Conservation (phyloP, 345 rosid species). For the Nasturtium officinale region DNA sequence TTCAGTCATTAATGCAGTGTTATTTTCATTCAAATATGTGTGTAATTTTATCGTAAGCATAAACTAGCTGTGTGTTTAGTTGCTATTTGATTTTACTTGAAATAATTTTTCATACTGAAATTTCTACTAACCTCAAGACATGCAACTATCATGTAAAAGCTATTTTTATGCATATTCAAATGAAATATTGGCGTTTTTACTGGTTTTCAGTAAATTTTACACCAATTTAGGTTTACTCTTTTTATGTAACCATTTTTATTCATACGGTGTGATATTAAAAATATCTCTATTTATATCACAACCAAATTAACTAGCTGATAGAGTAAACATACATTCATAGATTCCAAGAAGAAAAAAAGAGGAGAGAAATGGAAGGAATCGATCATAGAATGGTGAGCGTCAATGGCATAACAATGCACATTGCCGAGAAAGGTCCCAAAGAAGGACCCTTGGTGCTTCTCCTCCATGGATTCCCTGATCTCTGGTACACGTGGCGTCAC, state of each 20-base stretch:
- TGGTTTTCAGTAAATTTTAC: not conserved
- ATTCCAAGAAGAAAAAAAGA: not conserved
- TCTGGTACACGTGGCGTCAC: slow-evolving; percentile 91
- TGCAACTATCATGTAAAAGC: not conserved
- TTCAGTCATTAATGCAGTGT: not conserved
- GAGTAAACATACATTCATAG: not conserved
- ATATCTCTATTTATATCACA: slow-evolving; percentile 17
- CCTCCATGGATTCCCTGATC: slow-evolving; percentile 86
- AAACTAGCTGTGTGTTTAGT: not conserved
- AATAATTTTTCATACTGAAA: not conserved
- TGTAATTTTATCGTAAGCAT: not conserved
- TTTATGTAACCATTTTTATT: no score
- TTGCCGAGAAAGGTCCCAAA: slow-evolving; percentile 67
- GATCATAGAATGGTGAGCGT: slow-evolving; percentile 55
- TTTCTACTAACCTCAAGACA: not conserved
- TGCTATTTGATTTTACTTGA: not conserved
- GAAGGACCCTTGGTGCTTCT: slow-evolving; percentile 59
- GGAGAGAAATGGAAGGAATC: slow-evolving; percentile 52
- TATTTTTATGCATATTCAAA: not conserved
- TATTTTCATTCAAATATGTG: not conserved
- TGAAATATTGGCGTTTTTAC: not conserved
- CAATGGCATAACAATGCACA: slow-evolving; percentile 76
- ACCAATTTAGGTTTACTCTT: no score
- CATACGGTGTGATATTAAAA: not conserved
- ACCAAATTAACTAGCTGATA: not conserved